phyloP scores from a whole-genome alignment of 2,329 filamentous ascomycete genomes.

The Penicillium expansum region DNA sequence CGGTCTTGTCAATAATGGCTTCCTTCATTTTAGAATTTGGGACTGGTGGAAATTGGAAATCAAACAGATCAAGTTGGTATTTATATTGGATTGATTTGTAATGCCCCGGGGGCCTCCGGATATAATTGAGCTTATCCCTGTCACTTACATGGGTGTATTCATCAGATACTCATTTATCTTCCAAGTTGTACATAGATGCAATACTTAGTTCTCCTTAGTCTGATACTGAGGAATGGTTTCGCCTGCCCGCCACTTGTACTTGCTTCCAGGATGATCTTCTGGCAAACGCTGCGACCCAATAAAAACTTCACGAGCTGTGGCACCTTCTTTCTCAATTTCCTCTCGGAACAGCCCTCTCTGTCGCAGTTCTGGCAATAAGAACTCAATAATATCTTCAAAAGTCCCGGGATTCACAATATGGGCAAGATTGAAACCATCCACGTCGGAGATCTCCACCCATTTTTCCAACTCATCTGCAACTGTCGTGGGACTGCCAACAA shows the following conservation, averaged over 20 bases:
- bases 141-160: neutral
- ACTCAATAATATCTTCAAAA: conserved; percentile 25
- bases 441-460: conserved; percentile 21
- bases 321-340: neutral
- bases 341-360: neutral
- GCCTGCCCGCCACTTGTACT: conserved; percentile 5
- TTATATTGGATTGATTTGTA: neutral
- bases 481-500: conserved; percentile 1
- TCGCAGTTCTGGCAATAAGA: conserved; percentile 19
- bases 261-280: conserved; percentile 6
- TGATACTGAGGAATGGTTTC: conserved; percentile 3
- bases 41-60: neutral
- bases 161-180: neutral
- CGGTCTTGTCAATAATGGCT: conserved; percentile 35
- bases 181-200: neutral
- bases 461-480: conserved; percentile 9
- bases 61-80: neutral
- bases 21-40: conserved; percentile 40
- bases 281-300: conserved; percentile 4
- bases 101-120: neutral
- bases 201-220: neutral
- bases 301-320: conserved; percentile 6
- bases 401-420: conserved; percentile 20
- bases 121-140: neutral
- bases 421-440: conserved; percentile 26